Evolutionary conservation across 2,329 filamentous ascomycete species (phyloP), one percentile per base, ranked within the genome.

Genomic region (Paraphaeosphaeria minitans): DNA sequence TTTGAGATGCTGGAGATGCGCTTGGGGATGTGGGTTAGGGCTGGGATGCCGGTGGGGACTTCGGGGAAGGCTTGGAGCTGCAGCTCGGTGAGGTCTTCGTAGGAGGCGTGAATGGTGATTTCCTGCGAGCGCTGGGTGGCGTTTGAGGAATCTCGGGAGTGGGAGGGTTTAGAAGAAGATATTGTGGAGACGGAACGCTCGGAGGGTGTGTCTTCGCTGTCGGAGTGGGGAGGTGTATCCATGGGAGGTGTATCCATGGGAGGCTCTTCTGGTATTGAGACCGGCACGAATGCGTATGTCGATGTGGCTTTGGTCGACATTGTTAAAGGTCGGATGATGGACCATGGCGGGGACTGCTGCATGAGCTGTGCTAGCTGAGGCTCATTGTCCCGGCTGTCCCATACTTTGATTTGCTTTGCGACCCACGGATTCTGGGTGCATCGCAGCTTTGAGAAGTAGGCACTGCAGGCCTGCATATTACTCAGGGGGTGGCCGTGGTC

Each of bases 371-470:
- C 54, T 6, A 75, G 65, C 9, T 64, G 62, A 6, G 69, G 67
- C 19, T 65, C 59, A 4, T 57, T 50, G 0, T 59, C n/a, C 21
- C 67, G 61, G n/a, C 62, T 41, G 42, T 73, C 64, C 73, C 72
- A 77, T 24, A 70, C 65, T 52, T 71, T 66, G 14, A 77, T 58
- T 56, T 71, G 73, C 56, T 69, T 69, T 21, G 62, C 64, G 16
- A 77, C 73, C 74, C 74, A 76, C 4, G 73, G 70, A 33, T 76
- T 77, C 54, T 76, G 72, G 16, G 68, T 75, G 58, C 74, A 77
- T 22, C 73, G 66, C 2, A 77, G 60, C 50, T 77, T 77, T 2
- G 73, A 76, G 53, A 77, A 74, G 61, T 77, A 77, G 39, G 73
- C 73, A 53, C 72, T 75, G 60, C 71, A 74, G 37, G 74, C 73